These are phyloP conservation scores for Ceratonia siliqua DNA, from an alignment of 306 rosid species.

Conservation along the genomic window DNA sequence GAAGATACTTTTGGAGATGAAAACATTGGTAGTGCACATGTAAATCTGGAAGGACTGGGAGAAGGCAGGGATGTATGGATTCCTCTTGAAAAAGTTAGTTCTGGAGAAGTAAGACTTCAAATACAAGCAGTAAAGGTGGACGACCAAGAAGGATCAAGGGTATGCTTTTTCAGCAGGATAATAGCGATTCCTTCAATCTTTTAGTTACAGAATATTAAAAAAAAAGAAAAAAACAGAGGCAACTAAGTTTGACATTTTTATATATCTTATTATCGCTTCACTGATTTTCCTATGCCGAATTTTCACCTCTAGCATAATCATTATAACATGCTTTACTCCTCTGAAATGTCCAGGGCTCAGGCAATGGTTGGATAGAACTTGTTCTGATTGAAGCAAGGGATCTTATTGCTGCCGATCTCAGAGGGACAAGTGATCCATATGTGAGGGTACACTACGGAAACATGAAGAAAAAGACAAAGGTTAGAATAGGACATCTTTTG, in stretches of 20 bases:
- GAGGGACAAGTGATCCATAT: conserved; percentile 98
- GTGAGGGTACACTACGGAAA: conserved; percentile 89
- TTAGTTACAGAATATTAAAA: not conserved
- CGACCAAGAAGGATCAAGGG: conserved; percentile 78
- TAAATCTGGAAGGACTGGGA: conserved; percentile 86
- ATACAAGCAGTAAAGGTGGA: conserved; percentile 73
- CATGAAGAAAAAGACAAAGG: conserved; percentile 90
- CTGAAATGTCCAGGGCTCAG: conserved; percentile 54
- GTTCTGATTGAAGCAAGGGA: conserved; percentile 86
- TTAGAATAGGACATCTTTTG: conserved; percentile 38
- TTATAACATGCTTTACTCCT: conserved; percentile 26
- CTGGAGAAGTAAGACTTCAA: conserved; percentile 89
- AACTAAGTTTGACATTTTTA: not conserved
- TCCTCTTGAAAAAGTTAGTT: conserved; percentile 88
- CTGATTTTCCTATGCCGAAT: not conserved
- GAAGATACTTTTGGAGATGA: conserved; percentile 85
- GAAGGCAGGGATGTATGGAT: conserved; percentile 94
- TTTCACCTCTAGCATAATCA: conserved; percentile 10
- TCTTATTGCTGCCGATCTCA: conserved; percentile 89
- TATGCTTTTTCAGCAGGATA: conserved; percentile 40
- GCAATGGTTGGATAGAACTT: conserved; percentile 85
- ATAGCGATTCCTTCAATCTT: conserved; percentile 20
- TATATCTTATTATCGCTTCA: conserved; percentile 12
- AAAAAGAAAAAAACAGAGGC: not conserved
- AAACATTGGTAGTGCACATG: conserved; percentile 83